These are phyloP conservation scores for Phaeolepiota aurea DNA, from an alignment of 768 basidiomycete species.

Conservation along the genomic window DNA sequence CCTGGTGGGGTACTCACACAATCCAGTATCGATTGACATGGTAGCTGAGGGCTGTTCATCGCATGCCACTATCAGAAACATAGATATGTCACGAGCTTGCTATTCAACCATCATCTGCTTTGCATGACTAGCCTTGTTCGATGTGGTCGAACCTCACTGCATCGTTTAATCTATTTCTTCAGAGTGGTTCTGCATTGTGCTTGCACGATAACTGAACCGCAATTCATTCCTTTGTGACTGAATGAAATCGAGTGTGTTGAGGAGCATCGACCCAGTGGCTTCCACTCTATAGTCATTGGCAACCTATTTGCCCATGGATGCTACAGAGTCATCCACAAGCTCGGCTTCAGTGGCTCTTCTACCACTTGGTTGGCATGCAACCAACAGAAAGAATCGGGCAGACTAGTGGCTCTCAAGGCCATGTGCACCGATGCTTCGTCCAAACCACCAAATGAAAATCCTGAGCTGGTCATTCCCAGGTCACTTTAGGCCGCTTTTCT, in stretches of 20 bases:
- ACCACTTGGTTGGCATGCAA: not conserved
- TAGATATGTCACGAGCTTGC: no score
- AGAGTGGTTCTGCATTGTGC: no score
- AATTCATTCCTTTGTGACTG: not conserved
- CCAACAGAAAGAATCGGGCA: not conserved
- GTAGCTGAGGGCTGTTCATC: no score
- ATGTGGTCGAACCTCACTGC: no score
- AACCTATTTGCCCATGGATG: not conserved
- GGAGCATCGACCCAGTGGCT: not conserved
- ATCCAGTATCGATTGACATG: no score
- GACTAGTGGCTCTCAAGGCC: not conserved
- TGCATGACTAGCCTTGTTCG: no score
- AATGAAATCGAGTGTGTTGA: not conserved
- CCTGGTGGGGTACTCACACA: no score
- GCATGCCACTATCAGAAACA: no score
- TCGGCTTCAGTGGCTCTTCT: not conserved
- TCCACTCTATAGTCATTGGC: not conserved
- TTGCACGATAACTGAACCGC: no score
- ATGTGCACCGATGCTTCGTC: not conserved
- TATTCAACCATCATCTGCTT: no score
- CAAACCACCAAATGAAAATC: not conserved
- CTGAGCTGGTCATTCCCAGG: not conserved
- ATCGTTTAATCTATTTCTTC: no score
- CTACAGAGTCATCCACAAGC: not conserved
- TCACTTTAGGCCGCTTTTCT: not conserved